Evolutionary conservation across 176 grass and related monocot genomes (phyloP).

Genomic region (Musa itinerans): DNA sequence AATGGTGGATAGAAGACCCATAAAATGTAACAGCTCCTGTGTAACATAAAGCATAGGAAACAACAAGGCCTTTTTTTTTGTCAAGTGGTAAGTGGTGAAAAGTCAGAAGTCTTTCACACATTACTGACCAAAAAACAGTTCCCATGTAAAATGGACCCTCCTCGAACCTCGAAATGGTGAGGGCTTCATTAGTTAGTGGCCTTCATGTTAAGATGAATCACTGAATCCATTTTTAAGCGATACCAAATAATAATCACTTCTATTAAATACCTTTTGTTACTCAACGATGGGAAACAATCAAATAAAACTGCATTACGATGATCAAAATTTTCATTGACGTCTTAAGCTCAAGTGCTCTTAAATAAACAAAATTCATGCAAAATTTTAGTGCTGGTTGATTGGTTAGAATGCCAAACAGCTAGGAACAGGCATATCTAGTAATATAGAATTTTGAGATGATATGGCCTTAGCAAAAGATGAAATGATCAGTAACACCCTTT

Average conservation of each 20-base stretch:
- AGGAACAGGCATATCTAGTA: not conserved
- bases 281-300: too few relatives aligned
- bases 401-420: not conserved
- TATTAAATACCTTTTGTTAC: too few relatives aligned
- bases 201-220: not conserved
- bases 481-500: not conserved
- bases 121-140: not conserved
- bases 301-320: too few relatives aligned
- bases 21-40: too few relatives aligned
- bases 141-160: not conserved
- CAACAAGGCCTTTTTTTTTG: not conserved
- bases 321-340: too few relatives aligned
- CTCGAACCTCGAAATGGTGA: not conserved
- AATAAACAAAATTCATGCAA: too few relatives aligned
- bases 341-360: too few relatives aligned
- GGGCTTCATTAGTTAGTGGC: not conserved
- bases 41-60: too few relatives aligned
- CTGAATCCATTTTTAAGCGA: too few relatives aligned
- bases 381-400: not conserved
- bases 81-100: not conserved
- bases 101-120: not conserved
- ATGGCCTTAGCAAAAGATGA: not conserved
- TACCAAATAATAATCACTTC: too few relatives aligned
- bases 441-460: not conserved
- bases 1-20: too few relatives aligned